Evolutionary conservation across 495 filamentous ascomycete genomes (phyloP).

Genomic region (Xylaria cubensis): DNA sequence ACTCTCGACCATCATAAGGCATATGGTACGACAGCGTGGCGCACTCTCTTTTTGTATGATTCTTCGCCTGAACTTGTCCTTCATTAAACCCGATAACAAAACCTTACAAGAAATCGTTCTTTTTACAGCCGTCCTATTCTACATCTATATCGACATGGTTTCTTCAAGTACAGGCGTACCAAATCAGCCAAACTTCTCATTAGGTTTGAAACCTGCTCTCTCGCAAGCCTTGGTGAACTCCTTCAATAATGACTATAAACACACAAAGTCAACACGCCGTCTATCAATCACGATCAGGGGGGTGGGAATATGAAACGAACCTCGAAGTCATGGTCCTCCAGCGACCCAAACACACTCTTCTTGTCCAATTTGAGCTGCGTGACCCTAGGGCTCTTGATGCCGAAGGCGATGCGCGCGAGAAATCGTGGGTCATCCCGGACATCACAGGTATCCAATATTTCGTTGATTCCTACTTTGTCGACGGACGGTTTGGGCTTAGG

Average conservation of each 20-base stretch:
- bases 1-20: not conserved
- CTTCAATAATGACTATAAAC: constrained; percentile 35
- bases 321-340: constrained; percentile 58
- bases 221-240: constrained; percentile 40
- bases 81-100: not conserved
- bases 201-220: not conserved
- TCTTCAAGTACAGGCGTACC: not conserved
- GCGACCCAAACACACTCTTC: constrained; percentile 52
- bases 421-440: constrained; percentile 62
- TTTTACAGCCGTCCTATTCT: not conserved
- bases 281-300: too few species aligned
- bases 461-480: constrained; percentile 44
- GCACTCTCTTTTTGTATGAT: not conserved
- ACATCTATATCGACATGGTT: not conserved
- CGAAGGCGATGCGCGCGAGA: constrained; percentile 63
- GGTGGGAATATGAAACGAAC: constrained; percentile 36
- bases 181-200: constrained; percentile 5
- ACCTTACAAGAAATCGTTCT: too few species aligned
- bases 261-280: not conserved
- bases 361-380: constrained; percentile 51
- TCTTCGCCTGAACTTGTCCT: not conserved
- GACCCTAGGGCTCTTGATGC: constrained; percentile 61
- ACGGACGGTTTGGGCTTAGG: constrained; percentile 35
- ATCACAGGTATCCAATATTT: constrained; percentile 46
- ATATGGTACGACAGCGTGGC: not conserved